Base-by-base conservation (phyloP, 1,284 basidiomycete species). In the Malassezia brasiliensis region DNA sequence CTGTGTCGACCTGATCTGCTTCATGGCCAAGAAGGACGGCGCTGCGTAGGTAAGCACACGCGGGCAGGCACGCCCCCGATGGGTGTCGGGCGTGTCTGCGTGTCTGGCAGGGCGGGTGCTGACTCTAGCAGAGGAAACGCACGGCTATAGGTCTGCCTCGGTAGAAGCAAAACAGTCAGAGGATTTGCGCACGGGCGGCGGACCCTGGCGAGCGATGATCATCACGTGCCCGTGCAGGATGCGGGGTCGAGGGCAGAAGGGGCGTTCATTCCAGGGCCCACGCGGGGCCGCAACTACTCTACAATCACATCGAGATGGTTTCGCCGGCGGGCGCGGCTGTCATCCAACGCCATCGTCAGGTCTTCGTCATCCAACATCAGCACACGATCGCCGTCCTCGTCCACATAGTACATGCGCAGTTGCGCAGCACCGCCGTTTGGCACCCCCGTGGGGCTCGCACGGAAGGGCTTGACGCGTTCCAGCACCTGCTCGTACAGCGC, bases 1-100 rank as follows among this genome's bases (percentile, higher is more conserved):
- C 76, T 90, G 96, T 60, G 85, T 86, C 77, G 93, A 96, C 79
- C 83, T 96, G 61, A 79, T 96, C 75, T 79, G 83, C 65, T 88
- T 79, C 79, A 85, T 84, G 67, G 88, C 91, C 63, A 81, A 82
- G 79, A 82, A 67, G 66, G 66, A 67, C 61, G 56, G 56, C 32
- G 54, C 62, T 47, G 66, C 69, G 69, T 71, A 67, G 62, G 69
- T 65, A 62, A 56, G 60, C 51, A 47, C 31, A 39, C 36, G 46
- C 35, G 14, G 22, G 35, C 35, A 47, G 45, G 45, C 28, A 48
- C 37, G 47, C 34, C 28, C 22, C 37, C 30, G 38, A 9, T 31
- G 34, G 25, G 15, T 17, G 35, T 14, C 28, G 36, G 19, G 35
- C 34, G 25, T 38, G 28, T 31, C 9, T 48, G 47, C 47, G 32